phyloP scores from a whole-genome alignment of 164 flowering plant species.

The Magnolia officinalis region DNA sequence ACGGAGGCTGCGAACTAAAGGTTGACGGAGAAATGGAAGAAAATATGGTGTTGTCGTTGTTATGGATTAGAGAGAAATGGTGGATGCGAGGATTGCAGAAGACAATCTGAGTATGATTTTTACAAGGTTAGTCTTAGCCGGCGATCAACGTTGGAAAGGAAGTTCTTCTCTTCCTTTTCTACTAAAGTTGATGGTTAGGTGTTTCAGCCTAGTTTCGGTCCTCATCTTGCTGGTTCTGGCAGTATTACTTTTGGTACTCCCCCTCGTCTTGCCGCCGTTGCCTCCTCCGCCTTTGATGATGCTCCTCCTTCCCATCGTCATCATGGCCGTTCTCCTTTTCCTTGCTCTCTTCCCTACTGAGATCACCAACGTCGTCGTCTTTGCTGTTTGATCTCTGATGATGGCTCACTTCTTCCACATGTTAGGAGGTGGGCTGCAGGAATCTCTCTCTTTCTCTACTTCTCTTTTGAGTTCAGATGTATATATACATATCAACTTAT shows the following conservation, averaged over 20 bases:
- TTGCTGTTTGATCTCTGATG: conserved; percentile 1
- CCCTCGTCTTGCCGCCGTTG: conserved; percentile 15
- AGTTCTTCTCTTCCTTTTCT: background rate
- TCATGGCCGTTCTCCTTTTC: conserved; percentile 12
- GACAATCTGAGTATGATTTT: background rate
- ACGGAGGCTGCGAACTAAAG: background rate
- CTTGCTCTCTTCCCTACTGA: conserved; percentile 13
- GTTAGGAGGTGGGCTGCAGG: background rate
- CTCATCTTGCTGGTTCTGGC: conserved; percentile 9
- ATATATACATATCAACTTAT: no score
- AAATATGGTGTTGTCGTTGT: background rate
- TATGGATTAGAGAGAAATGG: background rate
- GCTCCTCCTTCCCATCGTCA: conserved; percentile 12
- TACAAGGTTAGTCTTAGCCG: background rate
- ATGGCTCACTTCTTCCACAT: background rate
- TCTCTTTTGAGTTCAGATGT: background rate
- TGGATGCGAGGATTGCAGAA: background rate
- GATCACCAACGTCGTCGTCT: conserved; percentile 6
- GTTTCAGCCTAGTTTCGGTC: background rate
- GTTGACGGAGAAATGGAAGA: background rate
- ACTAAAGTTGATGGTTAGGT: conserved; percentile 12
- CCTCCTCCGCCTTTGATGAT: conserved; percentile 16
- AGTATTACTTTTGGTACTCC: conserved; percentile 7
- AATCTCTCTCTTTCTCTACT: background rate
- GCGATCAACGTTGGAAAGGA: background rate